phyloP scores from a whole-genome alignment of 2,329 filamentous ascomycete genomes.

The Clonostachys sp. region DNA sequence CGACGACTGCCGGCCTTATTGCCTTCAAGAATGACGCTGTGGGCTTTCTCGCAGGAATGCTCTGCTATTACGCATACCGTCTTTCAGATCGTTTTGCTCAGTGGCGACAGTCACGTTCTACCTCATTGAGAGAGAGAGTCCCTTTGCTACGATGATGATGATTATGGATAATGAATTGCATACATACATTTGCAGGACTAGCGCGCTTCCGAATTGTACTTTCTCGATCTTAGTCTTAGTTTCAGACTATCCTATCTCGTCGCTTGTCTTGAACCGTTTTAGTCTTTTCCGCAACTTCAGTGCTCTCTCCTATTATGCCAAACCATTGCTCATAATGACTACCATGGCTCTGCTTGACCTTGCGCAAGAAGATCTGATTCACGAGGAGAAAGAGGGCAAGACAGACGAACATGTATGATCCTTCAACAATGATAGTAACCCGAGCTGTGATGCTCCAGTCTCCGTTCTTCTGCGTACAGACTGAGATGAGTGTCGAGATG shows the following conservation, averaged over 20 bases:
- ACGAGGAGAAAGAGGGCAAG: constrained; percentile 19
- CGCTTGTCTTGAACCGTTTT: too few relatives aligned
- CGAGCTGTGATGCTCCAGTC: constrained; percentile 35
- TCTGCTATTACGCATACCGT: constrained; percentile 69
- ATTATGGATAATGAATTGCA: not conserved
- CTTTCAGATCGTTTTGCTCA: constrained; percentile 35
- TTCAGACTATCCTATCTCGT: too few relatives aligned
- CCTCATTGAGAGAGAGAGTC: constrained; percentile 15
- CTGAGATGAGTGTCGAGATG: constrained; percentile 40
- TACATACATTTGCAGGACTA: not conserved
- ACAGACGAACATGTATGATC: constrained; percentile 15
- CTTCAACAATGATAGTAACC: constrained; percentile 27
- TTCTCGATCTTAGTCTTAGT: not conserved
- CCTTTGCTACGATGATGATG: constrained; percentile 19
- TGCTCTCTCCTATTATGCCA: not conserved
- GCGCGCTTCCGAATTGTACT: not conserved
- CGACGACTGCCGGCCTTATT: constrained; percentile 76
- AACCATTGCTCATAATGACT: constrained; percentile 9
- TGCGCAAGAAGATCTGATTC: constrained; percentile 19
- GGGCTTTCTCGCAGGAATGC: constrained; percentile 77
- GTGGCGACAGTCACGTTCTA: constrained; percentile 17
- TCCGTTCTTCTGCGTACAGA: constrained; percentile 41
- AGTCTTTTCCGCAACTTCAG: not conserved
- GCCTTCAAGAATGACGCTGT: constrained; percentile 89
- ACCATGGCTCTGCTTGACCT: constrained; percentile 19